A percentile compares a stretch with the other conserved stretches of the same genome.
phyloP scores from a whole-genome alignment of 306 rosid genomes.

The Macrotyloma uniflorum region DNA sequence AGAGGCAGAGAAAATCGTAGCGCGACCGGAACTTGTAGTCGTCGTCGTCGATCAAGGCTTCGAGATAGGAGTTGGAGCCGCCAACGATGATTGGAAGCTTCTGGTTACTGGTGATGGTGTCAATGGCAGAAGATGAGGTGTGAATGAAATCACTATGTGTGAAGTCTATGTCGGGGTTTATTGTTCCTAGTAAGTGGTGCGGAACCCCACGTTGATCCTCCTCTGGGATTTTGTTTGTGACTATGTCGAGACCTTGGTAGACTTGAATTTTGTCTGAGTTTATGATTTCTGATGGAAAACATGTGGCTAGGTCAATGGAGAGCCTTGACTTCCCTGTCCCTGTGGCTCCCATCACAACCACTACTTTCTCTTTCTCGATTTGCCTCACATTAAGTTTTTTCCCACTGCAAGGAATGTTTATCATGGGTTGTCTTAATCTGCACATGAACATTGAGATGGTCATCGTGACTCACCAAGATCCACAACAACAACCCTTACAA shows the following conservation, averaged over 20 bases:
- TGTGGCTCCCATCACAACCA: slow-evolving; percentile 83
- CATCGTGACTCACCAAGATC: slow-evolving; percentile 29
- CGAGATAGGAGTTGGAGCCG: slow-evolving; percentile 84
- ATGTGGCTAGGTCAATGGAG: slow-evolving; percentile 70
- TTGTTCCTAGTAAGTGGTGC: slow-evolving; percentile 77
- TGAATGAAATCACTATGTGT: slow-evolving; percentile 56
- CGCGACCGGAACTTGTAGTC: slow-evolving; percentile 53
- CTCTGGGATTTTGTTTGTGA: slow-evolving; percentile 71
- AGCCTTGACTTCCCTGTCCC: slow-evolving; percentile 88
- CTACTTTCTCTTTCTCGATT: slow-evolving; percentile 72
- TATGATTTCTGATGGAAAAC: slow-evolving; percentile 67
- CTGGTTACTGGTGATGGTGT: slow-evolving; percentile 41
- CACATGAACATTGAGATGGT: slow-evolving; percentile 48
- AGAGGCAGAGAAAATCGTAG: slow-evolving; percentile 69
- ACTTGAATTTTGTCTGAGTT: slow-evolving; percentile 94
- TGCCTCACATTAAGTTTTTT: slow-evolving; percentile 44
- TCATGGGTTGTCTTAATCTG: slow-evolving; percentile 45
- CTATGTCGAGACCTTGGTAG: slow-evolving; percentile 72
- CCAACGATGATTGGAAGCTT: slow-evolving; percentile 83
- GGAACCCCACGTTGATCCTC: slow-evolving; percentile 71
- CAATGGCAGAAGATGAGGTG: slow-evolving; percentile 45
- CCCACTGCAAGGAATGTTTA: slow-evolving; percentile 47
- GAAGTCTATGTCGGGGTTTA: slow-evolving; percentile 60
- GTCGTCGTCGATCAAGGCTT: slow-evolving; percentile 63
- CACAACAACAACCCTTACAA: too few relatives aligned